phyloP scores from a whole-genome alignment of 345 rosid species.

The Populus pruinosa region DNA sequence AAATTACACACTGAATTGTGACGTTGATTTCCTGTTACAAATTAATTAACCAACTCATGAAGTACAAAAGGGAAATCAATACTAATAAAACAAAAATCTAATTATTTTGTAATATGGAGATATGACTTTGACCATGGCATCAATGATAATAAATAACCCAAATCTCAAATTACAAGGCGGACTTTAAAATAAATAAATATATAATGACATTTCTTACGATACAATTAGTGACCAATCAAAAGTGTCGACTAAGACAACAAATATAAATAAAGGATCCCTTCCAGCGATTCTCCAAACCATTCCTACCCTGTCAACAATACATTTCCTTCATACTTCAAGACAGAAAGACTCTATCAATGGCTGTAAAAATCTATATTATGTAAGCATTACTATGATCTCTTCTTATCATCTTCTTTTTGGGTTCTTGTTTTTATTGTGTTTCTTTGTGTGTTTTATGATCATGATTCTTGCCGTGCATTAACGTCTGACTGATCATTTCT shows the following conservation, averaged over 20 bases:
- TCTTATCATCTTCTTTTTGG: background rate
- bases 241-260: background rate
- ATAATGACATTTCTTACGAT: constrained; percentile 10
- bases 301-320: constrained; percentile 1
- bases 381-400: constrained; percentile 25
- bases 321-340: background rate
- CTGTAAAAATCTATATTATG: constrained; percentile 57
- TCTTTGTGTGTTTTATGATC: background rate
- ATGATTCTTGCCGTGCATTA: background rate
- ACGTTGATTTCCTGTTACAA: too few relatives aligned
- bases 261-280: constrained; percentile 30
- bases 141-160: background rate
- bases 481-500: background rate
- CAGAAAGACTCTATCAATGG: constrained; percentile 35
- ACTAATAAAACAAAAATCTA: background rate
- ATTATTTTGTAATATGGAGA: background rate
- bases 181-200: background rate
- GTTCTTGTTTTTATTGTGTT: background rate
- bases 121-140: background rate
- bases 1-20: too few relatives aligned
- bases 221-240: constrained; percentile 15
- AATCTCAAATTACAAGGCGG: too few relatives aligned
- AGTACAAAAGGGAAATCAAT: background rate
- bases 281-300: background rate
- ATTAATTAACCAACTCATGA: background rate